A percentile compares a stretch with the other conserved stretches of the same genome.
Conservation (phyloP, 768 basidiomycete species). For the Termitomyces sp. region DNA sequence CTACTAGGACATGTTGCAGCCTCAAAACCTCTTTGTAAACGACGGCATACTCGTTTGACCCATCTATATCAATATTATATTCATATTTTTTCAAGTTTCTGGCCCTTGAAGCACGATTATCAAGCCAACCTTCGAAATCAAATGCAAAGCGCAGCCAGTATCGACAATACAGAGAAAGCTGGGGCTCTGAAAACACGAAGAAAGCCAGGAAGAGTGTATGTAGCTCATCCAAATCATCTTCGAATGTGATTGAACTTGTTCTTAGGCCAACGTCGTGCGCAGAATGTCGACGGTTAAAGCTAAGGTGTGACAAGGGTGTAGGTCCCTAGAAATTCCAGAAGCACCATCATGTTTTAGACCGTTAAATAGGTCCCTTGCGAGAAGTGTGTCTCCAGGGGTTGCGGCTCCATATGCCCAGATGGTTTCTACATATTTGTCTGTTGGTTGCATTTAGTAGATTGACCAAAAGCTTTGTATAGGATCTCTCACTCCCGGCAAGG, state of each 20-base stretch:
- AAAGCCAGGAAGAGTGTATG: constrained; percentile 42
- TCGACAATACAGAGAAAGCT: constrained; percentile 11
- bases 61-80: background rate
- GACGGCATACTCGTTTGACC: background rate
- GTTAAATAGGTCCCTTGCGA: constrained; percentile 63
- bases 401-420: constrained; percentile 72
- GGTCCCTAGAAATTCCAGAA: constrained; percentile 7
- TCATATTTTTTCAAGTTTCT: background rate
- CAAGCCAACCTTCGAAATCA: background rate
- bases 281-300: constrained; percentile 55
- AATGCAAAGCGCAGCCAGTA: background rate
- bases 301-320: constrained; percentile 63
- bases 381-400: constrained; percentile 72
- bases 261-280: constrained; percentile 45
- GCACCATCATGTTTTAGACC: background rate
- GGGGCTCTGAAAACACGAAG: constrained; percentile 24
- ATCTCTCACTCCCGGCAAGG: constrained; percentile 51
- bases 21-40: background rate
- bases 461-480: constrained; percentile 29
- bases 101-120: background rate
- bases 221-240: constrained; percentile 9
- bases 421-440: constrained; percentile 32
- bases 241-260: background rate
- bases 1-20: background rate
- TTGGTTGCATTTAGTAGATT: background rate